Percentiles rank a stretch among this genome's conserved stretches.
Conservation (phyloP, 2,329 filamentous ascomycete species). For the Biscogniauxia mediterranea region DNA sequence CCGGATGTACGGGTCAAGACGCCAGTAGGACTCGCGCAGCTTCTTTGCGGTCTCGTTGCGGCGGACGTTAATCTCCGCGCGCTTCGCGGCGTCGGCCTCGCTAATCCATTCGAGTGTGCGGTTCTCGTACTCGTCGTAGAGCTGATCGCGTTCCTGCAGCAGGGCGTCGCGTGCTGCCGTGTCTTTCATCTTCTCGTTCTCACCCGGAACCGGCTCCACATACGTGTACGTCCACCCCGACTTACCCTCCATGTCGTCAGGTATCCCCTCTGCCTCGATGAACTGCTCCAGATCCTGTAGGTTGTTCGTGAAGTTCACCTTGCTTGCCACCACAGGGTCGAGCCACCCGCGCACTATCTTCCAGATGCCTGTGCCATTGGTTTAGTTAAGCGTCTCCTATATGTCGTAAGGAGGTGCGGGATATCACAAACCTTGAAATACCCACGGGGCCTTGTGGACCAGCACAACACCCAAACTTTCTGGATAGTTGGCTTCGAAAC, state of each 20-base stretch:
- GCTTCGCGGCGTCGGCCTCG: constrained; percentile 45
- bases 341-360: constrained; percentile 94
- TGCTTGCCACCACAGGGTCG: constrained; percentile 90
- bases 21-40: constrained; percentile 80
- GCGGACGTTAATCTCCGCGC: constrained; percentile 51
- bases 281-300: constrained; percentile 75
- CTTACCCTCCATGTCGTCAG: constrained; percentile 80
- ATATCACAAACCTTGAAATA: constrained; percentile 74
- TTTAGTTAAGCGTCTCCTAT: constrained; percentile 20
- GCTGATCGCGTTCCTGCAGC: constrained; percentile 57
- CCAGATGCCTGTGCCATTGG: constrained; percentile 72
- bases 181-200: constrained; percentile 75
- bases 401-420: constrained; percentile 27
- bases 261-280: constrained; percentile 68
- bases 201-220: constrained; percentile 69
- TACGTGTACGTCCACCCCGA: constrained; percentile 86
- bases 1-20: constrained; percentile 80
- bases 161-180: constrained; percentile 61
- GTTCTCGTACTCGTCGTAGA: constrained; percentile 73
- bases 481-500: constrained; percentile 97
- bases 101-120: constrained; percentile 74
- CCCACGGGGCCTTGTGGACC: constrained; percentile 94
- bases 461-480: constrained; percentile 87
- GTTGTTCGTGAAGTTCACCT: constrained; percentile 90
- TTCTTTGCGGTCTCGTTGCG: constrained; percentile 61